Base-by-base conservation (phyloP, 2,329 filamentous ascomycete genomes). In the Calonectria henricotiae region DNA sequence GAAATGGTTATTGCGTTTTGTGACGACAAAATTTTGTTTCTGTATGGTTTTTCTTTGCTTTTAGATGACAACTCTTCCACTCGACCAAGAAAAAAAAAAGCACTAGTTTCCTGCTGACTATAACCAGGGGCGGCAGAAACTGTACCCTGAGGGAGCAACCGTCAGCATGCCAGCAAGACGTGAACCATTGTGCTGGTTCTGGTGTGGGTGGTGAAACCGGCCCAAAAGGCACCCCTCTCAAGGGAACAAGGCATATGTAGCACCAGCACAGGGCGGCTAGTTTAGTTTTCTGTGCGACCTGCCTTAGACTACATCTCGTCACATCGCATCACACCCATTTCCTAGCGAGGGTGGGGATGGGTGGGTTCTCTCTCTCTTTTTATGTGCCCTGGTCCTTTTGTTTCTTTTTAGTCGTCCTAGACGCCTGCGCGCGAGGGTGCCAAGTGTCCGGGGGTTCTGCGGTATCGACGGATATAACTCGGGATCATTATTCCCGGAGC, bases 261-360 rank as follows among this genome's bases (percentile, higher is more conserved):
- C 54, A 69, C 66, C 60, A 55, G 62, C 41, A 46, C 61, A 64
- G 46, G 54, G 66, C 49, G 66, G 23, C 60, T 63, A 68, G 66
- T 63, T 68, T 63, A 20, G 58, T 46, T 37, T 35, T 55, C 61
- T 64, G 61, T 69, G 54, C 62, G 61, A 69, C 67, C 61, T 69
- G 67, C 51, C 61, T 65, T 65, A 64, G 61, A 68, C 60, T 23
- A 47, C 49, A 63, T 60, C 49, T 68, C 44, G 67, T 69, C 62
- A 69, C 67, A 69, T 65, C 25, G 49, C 67, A 69, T 61, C 61
- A 65, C 67, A 65, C 67, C 61, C 62, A 69, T 61, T 65, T 65
- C 62, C 62, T 49, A 51, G 51, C 61, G 44, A 43, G 35, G 51
- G 62, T 51, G 41, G 62, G 62, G 62, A 60, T 60, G 35, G 37